Conservation (phyloP, 495 filamentous ascomycete genomes). For the Aspergillus cavernicola region DNA sequence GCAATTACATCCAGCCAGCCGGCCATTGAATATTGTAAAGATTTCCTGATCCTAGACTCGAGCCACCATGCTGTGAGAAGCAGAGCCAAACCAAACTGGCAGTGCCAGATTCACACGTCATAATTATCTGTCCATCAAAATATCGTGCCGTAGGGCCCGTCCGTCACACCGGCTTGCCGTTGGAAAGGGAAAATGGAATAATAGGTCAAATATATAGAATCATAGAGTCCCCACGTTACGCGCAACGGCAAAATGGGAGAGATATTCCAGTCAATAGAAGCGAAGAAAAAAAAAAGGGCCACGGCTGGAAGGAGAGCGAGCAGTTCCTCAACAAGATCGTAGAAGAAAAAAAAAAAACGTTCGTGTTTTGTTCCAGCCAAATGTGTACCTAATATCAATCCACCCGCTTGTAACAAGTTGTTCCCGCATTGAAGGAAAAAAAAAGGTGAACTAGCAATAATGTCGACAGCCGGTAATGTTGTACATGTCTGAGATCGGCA, state of each 20-base stretch:
- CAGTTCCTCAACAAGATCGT: not conserved
- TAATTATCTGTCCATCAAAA: slow-evolving; percentile 17
- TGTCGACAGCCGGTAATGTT: slow-evolving; percentile 29
- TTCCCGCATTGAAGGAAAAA: not conserved
- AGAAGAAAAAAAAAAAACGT: not conserved
- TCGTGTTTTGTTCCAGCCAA: not conserved
- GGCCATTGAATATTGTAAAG: too few relatives aligned
- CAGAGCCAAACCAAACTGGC: not conserved
- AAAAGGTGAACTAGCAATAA: slow-evolving; percentile 14
- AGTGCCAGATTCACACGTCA: slow-evolving; percentile 12
- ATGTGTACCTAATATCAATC: slow-evolving; percentile 1
- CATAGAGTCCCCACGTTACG: not conserved
- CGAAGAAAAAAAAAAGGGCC: not conserved
- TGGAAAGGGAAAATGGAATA: slow-evolving; percentile 5
- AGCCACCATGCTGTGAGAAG: not conserved
- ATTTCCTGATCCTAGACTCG: too few relatives aligned
- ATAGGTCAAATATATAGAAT: slow-evolving; percentile 5
- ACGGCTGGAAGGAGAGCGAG: not conserved
- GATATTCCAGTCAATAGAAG: not conserved
- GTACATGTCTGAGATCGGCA: slow-evolving; percentile 24
- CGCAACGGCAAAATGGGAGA: not conserved
- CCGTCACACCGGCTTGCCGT: slow-evolving; percentile 8
- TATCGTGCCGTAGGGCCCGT: too few relatives aligned
- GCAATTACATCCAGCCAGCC: too few relatives aligned
- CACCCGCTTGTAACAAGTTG: not conserved